Evolutionary conservation across 1,139 yeast species (phyloP).

Genomic region (Nakaseomyces delphensis): DNA sequence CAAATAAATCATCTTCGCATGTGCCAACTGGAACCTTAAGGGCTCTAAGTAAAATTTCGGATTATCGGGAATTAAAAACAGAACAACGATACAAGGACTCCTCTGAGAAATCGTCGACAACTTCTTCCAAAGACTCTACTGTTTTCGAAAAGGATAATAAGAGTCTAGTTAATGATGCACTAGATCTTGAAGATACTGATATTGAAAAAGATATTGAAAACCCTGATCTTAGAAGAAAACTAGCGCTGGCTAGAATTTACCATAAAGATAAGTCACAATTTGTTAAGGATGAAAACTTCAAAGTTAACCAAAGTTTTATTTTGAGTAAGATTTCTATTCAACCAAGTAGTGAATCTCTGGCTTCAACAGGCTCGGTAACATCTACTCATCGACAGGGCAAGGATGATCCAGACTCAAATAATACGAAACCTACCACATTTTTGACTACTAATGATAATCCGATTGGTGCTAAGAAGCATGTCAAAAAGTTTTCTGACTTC

Average conservation of each 20-base stretch:
- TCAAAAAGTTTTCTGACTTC: slow-evolving; percentile 63
- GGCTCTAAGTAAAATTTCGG: slow-evolving; percentile 6
- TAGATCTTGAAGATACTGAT: slow-evolving; percentile 1
- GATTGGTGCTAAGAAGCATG: slow-evolving; percentile 53
- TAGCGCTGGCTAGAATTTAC: slow-evolving; percentile 23
- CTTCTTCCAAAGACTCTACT: slow-evolving; percentile 1
- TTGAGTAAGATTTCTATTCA: slow-evolving; percentile 20
- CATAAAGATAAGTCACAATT: slow-evolving; percentile 27
- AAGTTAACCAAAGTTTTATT: slow-evolving; percentile 25
- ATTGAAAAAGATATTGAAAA: slow-evolving; percentile 11
- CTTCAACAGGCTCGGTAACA: slow-evolving; percentile 4
- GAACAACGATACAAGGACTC: slow-evolving; percentile 9
- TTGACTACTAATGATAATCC: slow-evolving; percentile 14
- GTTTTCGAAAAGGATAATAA: slow-evolving; percentile 2
- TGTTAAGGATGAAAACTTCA: slow-evolving; percentile 27
- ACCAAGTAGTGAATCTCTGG: slow-evolving; percentile 12
- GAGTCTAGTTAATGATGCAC: background rate
- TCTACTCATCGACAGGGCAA: background rate
- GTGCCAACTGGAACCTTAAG: slow-evolving; percentile 12
- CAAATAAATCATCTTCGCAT: slow-evolving; percentile 18
- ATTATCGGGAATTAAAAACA: slow-evolving; percentile 1
- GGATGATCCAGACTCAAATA: background rate
- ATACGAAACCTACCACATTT: slow-evolving; percentile 9
- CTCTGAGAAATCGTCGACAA: background rate
- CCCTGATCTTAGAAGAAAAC: slow-evolving; percentile 17